A percentile compares a stretch with the other conserved stretches of the same genome.
Evolutionary conservation across 129 eudicot genomes (phyloP).

Genomic region (Gnaphalium uliginosum): DNA sequence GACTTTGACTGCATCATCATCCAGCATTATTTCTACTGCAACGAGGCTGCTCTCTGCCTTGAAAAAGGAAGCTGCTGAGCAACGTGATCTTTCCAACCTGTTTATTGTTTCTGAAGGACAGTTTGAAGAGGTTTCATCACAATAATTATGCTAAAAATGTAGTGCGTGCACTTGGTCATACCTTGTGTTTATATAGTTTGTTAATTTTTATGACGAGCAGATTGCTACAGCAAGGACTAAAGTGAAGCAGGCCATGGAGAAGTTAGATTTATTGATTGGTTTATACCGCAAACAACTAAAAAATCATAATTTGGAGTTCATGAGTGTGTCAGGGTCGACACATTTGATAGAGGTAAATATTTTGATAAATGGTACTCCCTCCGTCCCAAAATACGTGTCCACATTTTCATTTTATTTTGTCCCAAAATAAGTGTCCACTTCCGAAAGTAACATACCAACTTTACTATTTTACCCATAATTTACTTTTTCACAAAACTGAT

Average conservation of each 20-base stretch:
- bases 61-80: conserved; percentile 86
- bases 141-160: background rate
- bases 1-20: conserved; percentile 72
- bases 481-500: too few relatives aligned
- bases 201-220: conserved; percentile 32
- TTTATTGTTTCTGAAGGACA: conserved; percentile 55
- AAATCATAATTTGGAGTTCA: conserved; percentile 57
- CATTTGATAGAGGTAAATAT: conserved; percentile 87
- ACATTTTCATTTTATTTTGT: too few relatives aligned
- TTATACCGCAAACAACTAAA: conserved; percentile 77
- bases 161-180: background rate
- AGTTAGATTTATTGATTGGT: conserved; percentile 54
- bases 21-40: conserved; percentile 54
- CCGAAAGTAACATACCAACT: too few relatives aligned
- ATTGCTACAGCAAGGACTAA: conserved; percentile 58
- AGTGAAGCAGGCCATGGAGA: conserved; percentile 57
- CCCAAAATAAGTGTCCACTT: too few relatives aligned
- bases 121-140: conserved; percentile 64
- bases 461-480: too few relatives aligned
- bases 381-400: too few relatives aligned
- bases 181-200: background rate
- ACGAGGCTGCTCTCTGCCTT: conserved; percentile 65
- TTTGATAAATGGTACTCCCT: background rate
- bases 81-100: conserved; percentile 63
- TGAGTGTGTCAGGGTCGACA: conserved; percentile 69